Percentiles rank a stretch among this genome's conserved stretches.
Evolutionary conservation across 768 basidiomycete species (phyloP).

Genomic region (Mycena crocata): DNA sequence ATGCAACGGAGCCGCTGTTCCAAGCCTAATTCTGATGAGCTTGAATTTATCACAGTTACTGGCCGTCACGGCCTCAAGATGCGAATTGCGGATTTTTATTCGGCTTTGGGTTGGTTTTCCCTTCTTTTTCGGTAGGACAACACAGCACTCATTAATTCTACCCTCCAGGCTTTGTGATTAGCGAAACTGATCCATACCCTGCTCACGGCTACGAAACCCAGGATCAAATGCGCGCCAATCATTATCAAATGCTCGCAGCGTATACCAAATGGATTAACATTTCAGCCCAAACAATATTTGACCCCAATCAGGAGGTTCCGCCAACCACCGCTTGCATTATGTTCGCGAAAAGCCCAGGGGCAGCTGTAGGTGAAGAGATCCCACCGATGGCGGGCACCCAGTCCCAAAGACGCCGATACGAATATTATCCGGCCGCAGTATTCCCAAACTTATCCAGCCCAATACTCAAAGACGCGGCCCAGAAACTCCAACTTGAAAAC

Average conservation of each 20-base stretch:
- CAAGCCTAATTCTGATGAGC: neutral
- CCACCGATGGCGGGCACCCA: no score
- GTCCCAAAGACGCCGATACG: no score
- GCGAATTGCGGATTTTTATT: constrained; percentile 1
- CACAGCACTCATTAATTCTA: neutral
- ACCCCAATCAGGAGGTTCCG: neutral
- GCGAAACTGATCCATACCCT: neutral
- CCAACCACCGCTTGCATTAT: neutral
- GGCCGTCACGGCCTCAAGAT: neutral
- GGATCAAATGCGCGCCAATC: rapidly evolving
- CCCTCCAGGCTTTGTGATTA: neutral
- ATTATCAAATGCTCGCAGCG: neutral
- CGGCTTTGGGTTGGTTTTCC: neutral
- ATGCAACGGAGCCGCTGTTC: neutral
- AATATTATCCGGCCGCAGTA: no score
- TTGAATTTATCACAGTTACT: neutral
- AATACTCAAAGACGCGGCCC: no score
- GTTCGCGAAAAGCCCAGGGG: neutral
- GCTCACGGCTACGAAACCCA: neutral
- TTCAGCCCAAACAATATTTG: neutral
- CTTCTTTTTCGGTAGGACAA: neutral
- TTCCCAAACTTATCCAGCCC: no score
- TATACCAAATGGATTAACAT: neutral
- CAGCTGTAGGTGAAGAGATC: no score
- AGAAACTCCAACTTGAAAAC: no score